Base-by-base conservation (phyloP, 2,329 filamentous ascomycete genomes). In the Fusarium sp. region DNA sequence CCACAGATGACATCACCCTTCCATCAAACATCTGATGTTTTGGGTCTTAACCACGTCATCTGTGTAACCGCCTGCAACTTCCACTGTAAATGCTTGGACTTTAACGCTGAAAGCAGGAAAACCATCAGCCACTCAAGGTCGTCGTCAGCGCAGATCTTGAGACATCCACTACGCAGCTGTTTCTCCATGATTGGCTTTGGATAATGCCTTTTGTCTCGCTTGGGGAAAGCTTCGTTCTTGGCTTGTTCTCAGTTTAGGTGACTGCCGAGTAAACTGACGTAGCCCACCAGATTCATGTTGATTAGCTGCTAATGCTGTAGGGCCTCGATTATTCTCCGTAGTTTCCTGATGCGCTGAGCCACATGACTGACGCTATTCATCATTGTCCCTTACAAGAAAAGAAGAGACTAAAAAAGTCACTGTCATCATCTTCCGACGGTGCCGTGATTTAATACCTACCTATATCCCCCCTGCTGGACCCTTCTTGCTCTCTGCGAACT, bases 211-310 rank as follows among this genome's bases (percentile, higher is more conserved):
- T 41, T 41, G 37, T n/a, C 55, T 58, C 41, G n/a, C 25, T 34
- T 41, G 16, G 45, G 68, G 68, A 71, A 71, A 59, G 68, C 55
- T 71, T 69, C 64, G 55, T 48, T 59, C 64, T 63, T 58, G 58
- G 50, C 30, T 49, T 46, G 30, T 16, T 43, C 59, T 63, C 55
- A 50, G 49, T 14, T 42, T 53, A 53, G 30, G 49, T 57, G 68
- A 71, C 68, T 68, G 68, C 63, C 68, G 68, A 59, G 50, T 47
- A 60, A 66, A 66, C 59, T 70, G 67, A 70, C 68, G 68, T 70
- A 70, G 49, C 34, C 13, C 21, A 41, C 27, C 34, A 37, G 18
- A 37, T 37, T 37, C 34, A 37, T n/a, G 34, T 37, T 37, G 34
- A 37, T 37, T 37, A 37, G 34, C 18, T 37, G 34, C 34, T 27